Evolutionary conservation across 768 basidiomycete species (phyloP), one percentile per base, ranked within the genome.

Genomic region (Rhodotorula taiwanensis): DNA sequence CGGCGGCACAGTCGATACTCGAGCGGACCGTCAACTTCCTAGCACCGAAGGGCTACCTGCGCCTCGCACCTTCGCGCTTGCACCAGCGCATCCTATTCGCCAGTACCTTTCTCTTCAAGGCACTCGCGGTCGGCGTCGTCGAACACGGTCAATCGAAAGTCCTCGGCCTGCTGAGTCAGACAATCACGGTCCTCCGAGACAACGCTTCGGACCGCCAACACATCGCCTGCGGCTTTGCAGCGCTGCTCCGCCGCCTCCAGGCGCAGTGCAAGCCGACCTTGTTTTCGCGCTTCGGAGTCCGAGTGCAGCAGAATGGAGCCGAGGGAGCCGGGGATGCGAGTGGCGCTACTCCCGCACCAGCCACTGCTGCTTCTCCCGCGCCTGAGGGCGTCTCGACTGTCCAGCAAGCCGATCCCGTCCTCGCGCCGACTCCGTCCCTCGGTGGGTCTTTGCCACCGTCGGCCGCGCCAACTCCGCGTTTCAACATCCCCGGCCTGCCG

Each of bases 51-150:
- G 62, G 62, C 14, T 61, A 44, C 56, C 59, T 69, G 21, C 50
- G 56, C 10, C 51, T 69, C 28, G 57, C 53, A 1, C 67, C 67
- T 9, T 57, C 59, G 5, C 59, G 67, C 10, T 58, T 69, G 52
- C 58, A 60, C 49, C 67, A 64, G 48, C 58, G 67, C 13, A 64
- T 69, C 52, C 42, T 69, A 5, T 69, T 69, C 43, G 67, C 67
- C 20, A 55, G 58, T 0, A 69, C 67, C 2, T 64, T 69, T 45
- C 62, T 69, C 16, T 69, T 60, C 67, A 69, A 69, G 45, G 61
- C 62, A 5, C 67, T 69, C 59, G 67, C 67, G 2, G 62, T 64
- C 41, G 67, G 67, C 0, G 67, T 69, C 6, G 62, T 69, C 58
- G 67, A 69, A 49, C 62, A 64, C 52, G 62, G 67, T 28, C 62